Evolutionary conservation across 2,329 filamentous ascomycete genomes (phyloP).

Genomic region (Neonectria magnoliae): DNA sequence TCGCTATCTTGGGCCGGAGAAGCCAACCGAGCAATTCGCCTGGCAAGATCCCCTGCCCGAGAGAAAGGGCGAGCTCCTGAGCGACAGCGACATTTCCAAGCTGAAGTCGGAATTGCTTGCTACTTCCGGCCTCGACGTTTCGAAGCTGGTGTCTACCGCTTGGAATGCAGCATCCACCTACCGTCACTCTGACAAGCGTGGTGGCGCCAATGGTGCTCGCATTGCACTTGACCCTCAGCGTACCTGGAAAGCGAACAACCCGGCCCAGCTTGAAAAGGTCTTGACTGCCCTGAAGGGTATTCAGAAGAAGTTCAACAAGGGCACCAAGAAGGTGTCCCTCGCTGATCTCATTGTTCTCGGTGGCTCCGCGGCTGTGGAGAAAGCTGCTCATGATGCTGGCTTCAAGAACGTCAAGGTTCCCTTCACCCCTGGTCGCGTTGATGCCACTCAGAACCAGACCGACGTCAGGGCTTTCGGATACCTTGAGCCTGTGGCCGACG

Average conservation of each 20-base stretch:
- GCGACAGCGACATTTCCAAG: constrained; percentile 68
- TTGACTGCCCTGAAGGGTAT: constrained; percentile 70
- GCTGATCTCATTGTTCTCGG: constrained; percentile 82
- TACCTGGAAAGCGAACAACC: constrained; percentile 80
- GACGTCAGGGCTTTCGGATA: constrained; percentile 71
- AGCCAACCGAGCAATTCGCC: constrained; percentile 73
- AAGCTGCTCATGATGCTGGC: constrained; percentile 66
- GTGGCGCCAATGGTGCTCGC: constrained; percentile 82
- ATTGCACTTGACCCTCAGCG: constrained; percentile 79
- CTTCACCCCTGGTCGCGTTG: constrained; percentile 77
- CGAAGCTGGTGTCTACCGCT: constrained; percentile 71
- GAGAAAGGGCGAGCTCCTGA: constrained; percentile 65
- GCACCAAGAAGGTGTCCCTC: constrained; percentile 76
- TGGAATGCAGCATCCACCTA: constrained; percentile 78
- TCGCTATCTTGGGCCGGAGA: constrained; percentile 79
- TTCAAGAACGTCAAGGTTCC: constrained; percentile 65
- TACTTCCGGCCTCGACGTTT: constrained; percentile 64
- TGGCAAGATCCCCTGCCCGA: constrained; percentile 81
- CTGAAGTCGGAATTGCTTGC: constrained; percentile 76
- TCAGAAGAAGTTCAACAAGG: constrained; percentile 72
- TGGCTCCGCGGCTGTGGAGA: constrained; percentile 76
- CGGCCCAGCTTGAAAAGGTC: constrained; percentile 69
- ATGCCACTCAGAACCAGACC: constrained; percentile 78
- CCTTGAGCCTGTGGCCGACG: constrained; percentile 76
- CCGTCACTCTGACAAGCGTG: constrained; percentile 82